Evolutionary conservation across 2,329 filamentous ascomycete species (phyloP), one percentile per base, ranked within the genome.

Genomic region (Colletotrichum euphorbiae): DNA sequence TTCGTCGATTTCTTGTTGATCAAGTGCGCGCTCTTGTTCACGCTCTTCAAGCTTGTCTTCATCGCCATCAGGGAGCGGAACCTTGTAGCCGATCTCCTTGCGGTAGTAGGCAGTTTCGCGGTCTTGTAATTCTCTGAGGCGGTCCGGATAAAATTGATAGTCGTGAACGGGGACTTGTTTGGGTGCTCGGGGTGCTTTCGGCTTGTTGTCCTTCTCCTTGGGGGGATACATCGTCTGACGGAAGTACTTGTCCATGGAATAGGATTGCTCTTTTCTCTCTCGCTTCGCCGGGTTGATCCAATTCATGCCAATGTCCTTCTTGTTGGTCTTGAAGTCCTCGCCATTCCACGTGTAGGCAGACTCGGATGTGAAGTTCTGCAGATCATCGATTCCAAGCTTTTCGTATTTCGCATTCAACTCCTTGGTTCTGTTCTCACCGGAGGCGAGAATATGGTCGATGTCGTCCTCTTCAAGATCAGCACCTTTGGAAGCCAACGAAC

Each of bases 241-340:
- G 81, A 98, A 99, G 82, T 99, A 99, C 79, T 98, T 97, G 78
- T 99, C 97, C 83, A 99, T 97, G 0, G 95, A 98, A 78, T 99
- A 99, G 5, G 93, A 94, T 77, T 98, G 94, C 76, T 98, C 95
- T 80, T 98, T 99, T 75, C 96, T 93, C 82, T 99, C 97, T 79
- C 96, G 94, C 85, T 99, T 99, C 15, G 95, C 90, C 2, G 96
- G 97, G 75, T 99, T 97, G 82, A 99, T 99, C 97, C 97, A 99
- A 75, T 85, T 94, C 72, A 98, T 87, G 55, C 93, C 93, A 71
- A 98, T 93, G 56, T 97, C 93, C 79, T 97, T 97, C 82, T 97
- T 97, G 76, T 91, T 89, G 67, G 92, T 93, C 60, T 94, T 93
- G 78, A 99, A 99, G 75, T 95, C 95, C 80, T 98, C 91, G 52